Evolutionary conservation across 768 basidiomycete genomes (phyloP).

Genomic region (Pilatotrama ljubarskyi): DNA sequence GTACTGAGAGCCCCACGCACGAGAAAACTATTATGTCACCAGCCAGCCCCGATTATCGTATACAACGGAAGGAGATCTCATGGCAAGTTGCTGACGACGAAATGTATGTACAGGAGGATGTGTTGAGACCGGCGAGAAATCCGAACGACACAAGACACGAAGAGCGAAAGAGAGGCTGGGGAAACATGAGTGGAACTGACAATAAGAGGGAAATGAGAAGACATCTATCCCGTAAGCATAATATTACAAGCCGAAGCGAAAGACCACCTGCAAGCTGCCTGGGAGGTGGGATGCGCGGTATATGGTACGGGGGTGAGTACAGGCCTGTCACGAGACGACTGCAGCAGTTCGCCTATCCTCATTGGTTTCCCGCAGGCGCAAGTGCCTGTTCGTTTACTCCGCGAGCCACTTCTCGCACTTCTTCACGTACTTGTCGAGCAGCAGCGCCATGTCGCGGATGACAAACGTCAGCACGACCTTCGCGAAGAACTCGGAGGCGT

Average conservation of each 20-base stretch:
- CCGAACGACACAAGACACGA: slow-evolving; percentile 4
- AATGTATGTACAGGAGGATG: slow-evolving; percentile 13
- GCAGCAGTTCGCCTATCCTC: neutral
- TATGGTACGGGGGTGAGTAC: slow-evolving; percentile 1
- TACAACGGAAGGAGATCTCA: neutral
- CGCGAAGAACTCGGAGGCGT: slow-evolving; percentile 89
- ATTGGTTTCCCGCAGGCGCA: neutral
- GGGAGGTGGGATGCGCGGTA: slow-evolving; percentile 4
- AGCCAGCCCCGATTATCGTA: slow-evolving; percentile 6
- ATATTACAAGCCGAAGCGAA: slow-evolving; percentile 29
- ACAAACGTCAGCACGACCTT: slow-evolving; percentile 88
- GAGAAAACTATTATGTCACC: slow-evolving; percentile 10
- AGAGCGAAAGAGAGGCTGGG: neutral
- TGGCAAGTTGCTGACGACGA: slow-evolving; percentile 3
- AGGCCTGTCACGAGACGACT: neutral
- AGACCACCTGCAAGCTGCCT: slow-evolving; percentile 2
- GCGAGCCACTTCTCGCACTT: slow-evolving; percentile 92
- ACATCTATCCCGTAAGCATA: slow-evolving; percentile 35
- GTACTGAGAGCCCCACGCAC: neutral
- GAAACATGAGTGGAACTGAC: slow-evolving; percentile 11
- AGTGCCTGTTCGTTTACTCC: slow-evolving; percentile 47
- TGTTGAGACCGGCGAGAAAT: slow-evolving; percentile 5
- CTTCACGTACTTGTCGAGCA: slow-evolving; percentile 92
- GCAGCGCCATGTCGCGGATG: slow-evolving; percentile 79
- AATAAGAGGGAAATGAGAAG: slow-evolving; percentile 33